These are phyloP conservation scores for Fraxinus anomala DNA, from an alignment of 257 asterid species.

Conservation along the genomic window DNA sequence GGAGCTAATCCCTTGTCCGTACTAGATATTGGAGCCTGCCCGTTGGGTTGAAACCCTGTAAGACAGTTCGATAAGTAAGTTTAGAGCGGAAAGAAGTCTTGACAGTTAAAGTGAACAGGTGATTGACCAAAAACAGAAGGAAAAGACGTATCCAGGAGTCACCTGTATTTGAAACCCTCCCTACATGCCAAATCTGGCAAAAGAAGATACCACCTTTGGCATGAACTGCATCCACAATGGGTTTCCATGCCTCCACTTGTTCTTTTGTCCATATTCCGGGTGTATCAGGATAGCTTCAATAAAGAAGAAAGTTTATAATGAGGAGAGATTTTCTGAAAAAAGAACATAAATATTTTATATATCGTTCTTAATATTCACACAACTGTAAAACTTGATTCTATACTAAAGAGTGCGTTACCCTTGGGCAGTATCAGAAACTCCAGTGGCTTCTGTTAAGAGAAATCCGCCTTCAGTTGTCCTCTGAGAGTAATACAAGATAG, in stretches of 20 bases:
- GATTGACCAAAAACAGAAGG: not conserved
- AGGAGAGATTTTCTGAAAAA: not conserved
- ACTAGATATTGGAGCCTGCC: conserved; percentile 68
- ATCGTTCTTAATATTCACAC: not conserved
- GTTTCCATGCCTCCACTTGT: conserved; percentile 54
- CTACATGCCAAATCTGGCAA: conserved; percentile 54
- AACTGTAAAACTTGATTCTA: not conserved
- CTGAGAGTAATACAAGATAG: conserved; percentile 62
- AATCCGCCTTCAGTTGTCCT: conserved; percentile 59
- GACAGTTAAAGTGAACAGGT: not conserved
- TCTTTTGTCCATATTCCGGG: conserved; percentile 58
- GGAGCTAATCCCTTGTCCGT: conserved; percentile 53
- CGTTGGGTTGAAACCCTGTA: conserved; percentile 67
- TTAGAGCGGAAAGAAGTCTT: not conserved
- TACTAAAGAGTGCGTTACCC: conserved; percentile 34
- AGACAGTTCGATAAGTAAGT: conserved; percentile 1
- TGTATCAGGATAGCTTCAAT: conserved; percentile 25
- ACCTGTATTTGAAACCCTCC: conserved; percentile 52
- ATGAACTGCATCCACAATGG: conserved; percentile 57
- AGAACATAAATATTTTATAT: not conserved
- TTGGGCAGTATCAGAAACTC: conserved; percentile 61
- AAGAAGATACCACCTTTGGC: conserved; percentile 51
- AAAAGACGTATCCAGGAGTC: not conserved
- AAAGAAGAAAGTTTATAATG: not conserved
- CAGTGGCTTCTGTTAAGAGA: conserved; percentile 59